Evolutionary conservation across 2,329 filamentous ascomycete species (phyloP).

Genomic region (Trichophyton equinum): DNA sequence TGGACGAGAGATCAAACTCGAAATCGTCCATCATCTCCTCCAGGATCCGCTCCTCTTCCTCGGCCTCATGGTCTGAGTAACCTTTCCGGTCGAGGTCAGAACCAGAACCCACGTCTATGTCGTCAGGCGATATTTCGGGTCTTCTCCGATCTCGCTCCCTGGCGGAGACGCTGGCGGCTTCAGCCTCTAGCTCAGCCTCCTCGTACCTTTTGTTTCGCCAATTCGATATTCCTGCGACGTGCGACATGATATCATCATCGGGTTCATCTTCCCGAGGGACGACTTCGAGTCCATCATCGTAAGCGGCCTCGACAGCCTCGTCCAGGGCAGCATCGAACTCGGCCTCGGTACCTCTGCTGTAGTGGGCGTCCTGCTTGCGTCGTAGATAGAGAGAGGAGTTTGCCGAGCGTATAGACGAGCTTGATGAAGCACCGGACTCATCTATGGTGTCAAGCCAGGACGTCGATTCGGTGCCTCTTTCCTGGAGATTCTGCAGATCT

Average conservation of each 20-base stretch:
- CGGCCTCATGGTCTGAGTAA: conserved; percentile 50
- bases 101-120: conserved; percentile 11
- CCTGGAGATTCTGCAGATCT: conserved; percentile 25
- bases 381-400: conserved; percentile 57
- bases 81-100: conserved; percentile 24
- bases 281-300: conserved; percentile 80
- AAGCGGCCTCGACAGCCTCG: conserved; percentile 89
- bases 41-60: conserved; percentile 62
- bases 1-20: conserved; percentile 56
- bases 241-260: conserved; percentile 16
- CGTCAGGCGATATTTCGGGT: conserved; percentile 20
- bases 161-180: conserved; percentile 41
- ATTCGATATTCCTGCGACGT: conserved; percentile 55
- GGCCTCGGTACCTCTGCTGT: conserved; percentile 63
- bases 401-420: conserved; percentile 68
- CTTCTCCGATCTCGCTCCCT: conserved; percentile 47
- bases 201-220: conserved; percentile 62
- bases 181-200: conserved; percentile 60
- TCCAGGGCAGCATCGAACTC: conserved; percentile 92
- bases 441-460: conserved; percentile 94
- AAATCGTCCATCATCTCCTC: conserved; percentile 89
- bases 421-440: conserved; percentile 69
- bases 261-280: conserved; percentile 17
- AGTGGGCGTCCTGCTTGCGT: conserved; percentile 45
- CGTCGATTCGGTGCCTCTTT: conserved; percentile 64